Evolutionary conservation across 208 protist genomes (phyloP).

Genomic region (Wallacemonas sp.): DNA sequence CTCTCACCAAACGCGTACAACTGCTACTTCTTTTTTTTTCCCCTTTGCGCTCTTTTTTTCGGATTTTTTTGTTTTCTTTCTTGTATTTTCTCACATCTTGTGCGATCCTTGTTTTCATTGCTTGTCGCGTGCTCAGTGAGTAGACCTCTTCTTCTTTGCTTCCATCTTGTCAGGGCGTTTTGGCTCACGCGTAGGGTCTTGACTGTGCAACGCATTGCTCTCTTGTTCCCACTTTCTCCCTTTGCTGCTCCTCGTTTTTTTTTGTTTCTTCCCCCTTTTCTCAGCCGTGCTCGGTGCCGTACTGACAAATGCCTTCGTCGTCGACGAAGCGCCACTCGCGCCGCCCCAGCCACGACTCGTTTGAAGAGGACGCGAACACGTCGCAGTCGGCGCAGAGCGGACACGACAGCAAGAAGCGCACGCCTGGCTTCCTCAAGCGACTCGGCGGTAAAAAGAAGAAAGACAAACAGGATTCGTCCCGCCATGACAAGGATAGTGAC

Average conservation of each 20-base stretch:
- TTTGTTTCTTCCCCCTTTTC: neutral
- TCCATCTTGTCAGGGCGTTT: too few relatives aligned
- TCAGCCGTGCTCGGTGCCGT: too few relatives aligned
- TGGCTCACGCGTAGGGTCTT: too few relatives aligned
- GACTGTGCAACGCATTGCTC: too few relatives aligned
- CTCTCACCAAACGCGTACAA: too few relatives aligned
- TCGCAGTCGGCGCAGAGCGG: neutral
- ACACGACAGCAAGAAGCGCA: neutral
- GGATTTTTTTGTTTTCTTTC: conserved; percentile 8
- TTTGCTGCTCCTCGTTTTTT: neutral
- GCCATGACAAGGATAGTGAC: neutral
- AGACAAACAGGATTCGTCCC: neutral
- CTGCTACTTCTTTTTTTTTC: conserved; percentile 4
- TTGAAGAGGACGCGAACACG: neutral
- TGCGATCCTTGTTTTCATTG: neutral
- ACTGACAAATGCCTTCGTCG: neutral
- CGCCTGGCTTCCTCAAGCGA: neutral
- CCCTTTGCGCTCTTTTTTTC: conserved; percentile 6
- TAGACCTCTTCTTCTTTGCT: too few relatives aligned
- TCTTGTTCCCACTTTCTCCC: too few relatives aligned
- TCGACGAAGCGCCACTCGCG: neutral
- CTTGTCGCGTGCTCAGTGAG: too few relatives aligned
- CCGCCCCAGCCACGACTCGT: neutral
- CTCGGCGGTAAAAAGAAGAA: neutral
- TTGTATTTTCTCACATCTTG: neutral